These are phyloP conservation scores for Penicillium salamii DNA, from an alignment of 495 filamentous ascomycete species.

Conservation along the genomic window DNA sequence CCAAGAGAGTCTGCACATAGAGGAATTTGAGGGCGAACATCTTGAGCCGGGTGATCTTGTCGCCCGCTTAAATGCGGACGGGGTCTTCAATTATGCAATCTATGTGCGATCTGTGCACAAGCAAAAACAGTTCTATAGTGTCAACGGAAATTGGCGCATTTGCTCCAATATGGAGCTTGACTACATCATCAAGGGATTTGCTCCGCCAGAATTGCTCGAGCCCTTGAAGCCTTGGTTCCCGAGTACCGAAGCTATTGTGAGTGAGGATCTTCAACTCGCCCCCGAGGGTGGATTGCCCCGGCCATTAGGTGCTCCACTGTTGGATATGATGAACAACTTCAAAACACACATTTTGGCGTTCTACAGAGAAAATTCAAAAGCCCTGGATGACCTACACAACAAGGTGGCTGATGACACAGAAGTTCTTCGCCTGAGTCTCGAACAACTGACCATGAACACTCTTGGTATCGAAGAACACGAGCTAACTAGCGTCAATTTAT, in stretches of 20 bases:
- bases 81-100: slow-evolving; percentile 57
- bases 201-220: slow-evolving; percentile 51
- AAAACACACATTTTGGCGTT: slow-evolving; percentile 27
- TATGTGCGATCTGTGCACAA: slow-evolving; percentile 63
- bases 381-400: slow-evolving; percentile 49
- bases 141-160: slow-evolving; percentile 70
- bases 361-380: slow-evolving; percentile 44
- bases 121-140: slow-evolving; percentile 69
- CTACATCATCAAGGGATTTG: slow-evolving; percentile 66
- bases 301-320: slow-evolving; percentile 31
- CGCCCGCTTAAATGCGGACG: slow-evolving; percentile 48
- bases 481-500: slow-evolving; percentile 53
- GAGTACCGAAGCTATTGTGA: slow-evolving; percentile 30
- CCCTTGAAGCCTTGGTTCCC: slow-evolving; percentile 65
- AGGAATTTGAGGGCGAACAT: slow-evolving; percentile 41
- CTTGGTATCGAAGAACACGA: slow-evolving; percentile 42
- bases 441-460: slow-evolving; percentile 57
- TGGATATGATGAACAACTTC: slow-evolving; percentile 33
- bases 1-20: slow-evolving; percentile 29
- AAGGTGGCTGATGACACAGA: slow-evolving; percentile 46
- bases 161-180: slow-evolving; percentile 40
- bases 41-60: slow-evolving; percentile 73
- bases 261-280: slow-evolving; percentile 39
- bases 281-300: slow-evolving; percentile 46
- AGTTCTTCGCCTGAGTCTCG: slow-evolving; percentile 54